phyloP scores from a whole-genome alignment of 257 asterid species.

The Nicotiana knightiana region DNA sequence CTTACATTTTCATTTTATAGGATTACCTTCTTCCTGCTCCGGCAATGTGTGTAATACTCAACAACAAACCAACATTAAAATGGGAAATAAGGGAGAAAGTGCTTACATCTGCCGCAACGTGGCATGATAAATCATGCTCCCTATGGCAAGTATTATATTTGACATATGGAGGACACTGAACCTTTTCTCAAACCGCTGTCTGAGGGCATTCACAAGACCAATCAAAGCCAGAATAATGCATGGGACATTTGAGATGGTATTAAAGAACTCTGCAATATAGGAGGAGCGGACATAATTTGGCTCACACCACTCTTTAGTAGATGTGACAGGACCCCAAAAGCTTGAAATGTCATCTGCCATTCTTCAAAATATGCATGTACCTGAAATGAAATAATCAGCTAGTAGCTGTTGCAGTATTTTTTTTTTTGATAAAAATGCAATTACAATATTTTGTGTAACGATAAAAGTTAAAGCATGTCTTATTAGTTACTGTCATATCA shows the following conservation, averaged over 20 bases:
- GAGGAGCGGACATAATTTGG: constrained; percentile 39
- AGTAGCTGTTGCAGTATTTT: not conserved
- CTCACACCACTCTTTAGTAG: constrained; percentile 31
- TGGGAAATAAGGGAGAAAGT: constrained; percentile 9
- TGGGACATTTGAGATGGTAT: constrained; percentile 77
- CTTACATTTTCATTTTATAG: not conserved
- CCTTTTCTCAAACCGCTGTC: constrained; percentile 86
- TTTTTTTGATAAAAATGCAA: not conserved
- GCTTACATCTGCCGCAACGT: constrained; percentile 82
- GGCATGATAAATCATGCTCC: constrained; percentile 89
- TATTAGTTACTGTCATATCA: not conserved
- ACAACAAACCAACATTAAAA: not conserved
- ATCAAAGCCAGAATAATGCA: constrained; percentile 68
- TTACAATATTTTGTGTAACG: not conserved
- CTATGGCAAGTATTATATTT: constrained; percentile 78
- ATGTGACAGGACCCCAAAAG: constrained; percentile 31
- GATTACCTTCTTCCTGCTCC: not conserved
- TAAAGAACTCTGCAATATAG: constrained; percentile 84
- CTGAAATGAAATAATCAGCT: not conserved
- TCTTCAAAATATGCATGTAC: constrained; percentile 1
- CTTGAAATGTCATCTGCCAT: constrained; percentile 23
- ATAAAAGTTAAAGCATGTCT: not conserved
- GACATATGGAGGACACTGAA: constrained; percentile 87
- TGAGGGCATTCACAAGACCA: constrained; percentile 74
- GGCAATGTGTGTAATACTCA: not conserved